Base-by-base conservation (phyloP, 2,329 filamentous ascomycete species). In the Akanthomyces dipterigenus region DNA sequence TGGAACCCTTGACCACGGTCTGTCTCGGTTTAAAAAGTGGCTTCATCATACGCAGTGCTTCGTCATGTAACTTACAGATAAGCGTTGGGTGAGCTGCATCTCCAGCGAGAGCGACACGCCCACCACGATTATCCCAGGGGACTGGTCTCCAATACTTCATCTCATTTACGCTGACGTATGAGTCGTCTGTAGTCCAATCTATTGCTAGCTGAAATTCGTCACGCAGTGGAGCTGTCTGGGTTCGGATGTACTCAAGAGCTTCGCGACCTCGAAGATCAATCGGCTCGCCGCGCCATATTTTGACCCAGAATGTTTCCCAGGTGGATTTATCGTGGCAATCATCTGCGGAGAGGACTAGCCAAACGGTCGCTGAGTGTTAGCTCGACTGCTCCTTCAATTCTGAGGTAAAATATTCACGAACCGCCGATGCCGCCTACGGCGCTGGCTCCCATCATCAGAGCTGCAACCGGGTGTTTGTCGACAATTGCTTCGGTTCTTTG, bases 1-100 rank as follows among this genome's bases (percentile, higher is more conserved):
- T 80, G 77, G 40, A 77, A 71, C 8, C 77, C 77, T 64, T 80
- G 78, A 0, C 77, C 78, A n/a, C 77, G 74, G 64, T 74, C 72
- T 73, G n/a, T 1, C 38, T 11, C 16, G 8, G 24, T 43, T 45
- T 24, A 49, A 18, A 49, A 28, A 24, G 16, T 8, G 1, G 50
- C 14, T n/a, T 7, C 34, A 11, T 5, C 3, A 50, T 4, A 7
- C 22, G n/a, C 43, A 40, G 28, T 4, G 1, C 12, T 38, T 20
- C 18, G 4, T 26, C 2, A 20, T 24, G 11, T 9, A 2, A 63
- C 69, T 65, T 66, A 75, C 73, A 77, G 31, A 73, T 70, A 16
- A 77, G 67, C 77, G 80, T 80, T 0, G 78, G 74, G 67, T 81
- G 76, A 5, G 71, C 73, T 1, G 75, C 74, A 55, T 77, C 75